phyloP scores from a whole-genome alignment of 1,284 basidiomycete genomes.

The Cutaneotrichosporon sp. region DNA sequence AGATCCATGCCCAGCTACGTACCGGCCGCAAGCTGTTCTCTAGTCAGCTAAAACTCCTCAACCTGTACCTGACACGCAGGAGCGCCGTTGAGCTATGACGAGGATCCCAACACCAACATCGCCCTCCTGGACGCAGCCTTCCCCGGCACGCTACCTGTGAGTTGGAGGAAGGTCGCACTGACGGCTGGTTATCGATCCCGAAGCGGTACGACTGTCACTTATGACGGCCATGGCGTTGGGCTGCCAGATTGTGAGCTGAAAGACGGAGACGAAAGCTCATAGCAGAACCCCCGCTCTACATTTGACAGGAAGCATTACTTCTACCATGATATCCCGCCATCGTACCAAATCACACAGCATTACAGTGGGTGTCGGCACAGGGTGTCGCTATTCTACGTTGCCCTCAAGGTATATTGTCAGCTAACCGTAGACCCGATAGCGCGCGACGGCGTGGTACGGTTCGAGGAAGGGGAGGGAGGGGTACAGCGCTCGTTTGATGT shows the following conservation, averaged over 20 bases:
- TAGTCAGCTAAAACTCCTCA: slow-evolving; percentile 55
- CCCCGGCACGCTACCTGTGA: slow-evolving; percentile 85
- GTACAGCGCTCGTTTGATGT: slow-evolving; percentile 53
- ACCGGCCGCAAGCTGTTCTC: slow-evolving; percentile 87
- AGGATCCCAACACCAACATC: slow-evolving; percentile 60
- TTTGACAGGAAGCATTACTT: slow-evolving; percentile 99
- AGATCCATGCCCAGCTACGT: slow-evolving; percentile 91
- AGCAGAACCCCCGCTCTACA: slow-evolving; percentile 61
- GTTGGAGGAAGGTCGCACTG: slow-evolving; percentile 22
- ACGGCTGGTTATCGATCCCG: slow-evolving; percentile 65
- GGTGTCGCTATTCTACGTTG: too few relatives aligned
- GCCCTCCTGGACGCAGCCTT: slow-evolving; percentile 81
- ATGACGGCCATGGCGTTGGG: slow-evolving; percentile 77
- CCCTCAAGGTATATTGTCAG: not conserved
- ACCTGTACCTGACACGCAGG: slow-evolving; percentile 16
- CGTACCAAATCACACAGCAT: slow-evolving; percentile 96
- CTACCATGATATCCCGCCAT: slow-evolving; percentile 87
- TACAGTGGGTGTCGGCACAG: slow-evolving; percentile 62
- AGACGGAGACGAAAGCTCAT: not conserved
- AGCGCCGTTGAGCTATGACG: slow-evolving; percentile 33
- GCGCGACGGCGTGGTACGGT: slow-evolving; percentile 59
- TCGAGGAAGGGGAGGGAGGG: slow-evolving; percentile 47
- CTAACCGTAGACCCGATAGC: slow-evolving; percentile 67
- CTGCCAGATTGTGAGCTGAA: slow-evolving; percentile 55
- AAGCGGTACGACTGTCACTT: slow-evolving; percentile 74